Evolutionary conservation across 257 asterid genomes (phyloP), one percentile per base, ranked within the genome.

Genomic region (Petrea volubilis): DNA sequence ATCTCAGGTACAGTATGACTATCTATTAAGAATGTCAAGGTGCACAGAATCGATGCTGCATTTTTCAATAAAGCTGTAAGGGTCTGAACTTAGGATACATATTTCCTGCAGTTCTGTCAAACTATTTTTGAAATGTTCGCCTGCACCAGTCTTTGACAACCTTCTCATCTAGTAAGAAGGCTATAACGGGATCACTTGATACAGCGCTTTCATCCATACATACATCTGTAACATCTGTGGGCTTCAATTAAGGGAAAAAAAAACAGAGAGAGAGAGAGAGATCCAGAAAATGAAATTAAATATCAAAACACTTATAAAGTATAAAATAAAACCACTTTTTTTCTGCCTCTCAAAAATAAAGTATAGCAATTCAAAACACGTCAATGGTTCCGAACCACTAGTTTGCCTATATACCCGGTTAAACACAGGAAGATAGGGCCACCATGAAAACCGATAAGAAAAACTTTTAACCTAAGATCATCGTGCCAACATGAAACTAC

Each of bases 141-240:
- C 85, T 84, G 93, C 99, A 95, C 99, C 99, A 95, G 80, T 92
- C 98, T 80, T 86, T 90, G 74, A 95, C 91, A 51, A 95, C 99
- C 86, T 88, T 93, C 85, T 88, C 99, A 80, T 95, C 99, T 60
- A 95, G 96, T 81, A 95, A 80, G 88, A 90, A 84, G 49, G 99
- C 99, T 41, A 71, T 78, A 57, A 92, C 84, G 31, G 98, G 96
- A 87, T 95, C 99, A 80, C 96, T 92, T 40, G 98, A 95, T 62
- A 95, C 96, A 68, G 98, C 98, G 79, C 78, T 85, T 82, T 95
- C 99, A 81, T 95, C 96, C 98, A 95, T 95, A 75, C 99, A 95
- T 64, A 92, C 99, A 84, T 92, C 96, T 38, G 88, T 84, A 72
- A 92, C 88, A 87, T 95, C 99, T 94, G 87, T 68, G 60, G 12